Base-by-base conservation (phyloP, 2,329 filamentous ascomycete genomes). In the Fusarium paranaense region DNA sequence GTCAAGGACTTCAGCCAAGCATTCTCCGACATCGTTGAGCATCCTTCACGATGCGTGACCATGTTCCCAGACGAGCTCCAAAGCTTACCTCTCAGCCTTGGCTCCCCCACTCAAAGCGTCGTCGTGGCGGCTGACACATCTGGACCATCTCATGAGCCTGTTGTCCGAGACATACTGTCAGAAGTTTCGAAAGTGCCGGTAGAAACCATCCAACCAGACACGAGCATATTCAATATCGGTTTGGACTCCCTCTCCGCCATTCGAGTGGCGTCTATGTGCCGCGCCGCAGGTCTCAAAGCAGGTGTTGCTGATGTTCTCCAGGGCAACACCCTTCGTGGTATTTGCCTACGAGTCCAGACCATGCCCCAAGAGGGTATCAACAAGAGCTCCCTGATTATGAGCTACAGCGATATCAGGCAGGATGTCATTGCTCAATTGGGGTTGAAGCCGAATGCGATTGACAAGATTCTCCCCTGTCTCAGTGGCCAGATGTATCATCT, bases 291-390 rank as follows among this genome's bases (percentile, higher is more conserved):
- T 27, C 54, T 58, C 35, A 58, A 40, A 40, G 54, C 35, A 58
- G 54, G 54, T 30, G 54, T 58, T 58, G 54, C 22, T 22, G 54
- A 40, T 58, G 10, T 58, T 40, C 54, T 58, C 22, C 54, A 58
- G 3, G 54, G 54, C 35, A 58, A 40, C 22, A 58, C 54, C 33
- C 54, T 58, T 58, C 54, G 54, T n/a, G 54, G 54, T 58, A 58
- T 58, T 40, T 38, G 33, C 22, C 54, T 58, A 58, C 54, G 33
- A 40, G 35, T 58, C 22, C 54, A 58, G 20, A 33, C 35, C 2
- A 27, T 13, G 32, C 54, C 54, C 20, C 16, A 27, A n/a, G 54
- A 40, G 33, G 22, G n/a, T 14, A 30, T 25, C 9, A 58, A 40
- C 33, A 37, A 40, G 54, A 13, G 35, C 22, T 40, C 54, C 14